Percentiles rank a stretch among this genome's conserved stretches.
phyloP scores from a whole-genome alignment of 2,329 filamentous ascomycete species.

The Davidsoniella virescens region DNA sequence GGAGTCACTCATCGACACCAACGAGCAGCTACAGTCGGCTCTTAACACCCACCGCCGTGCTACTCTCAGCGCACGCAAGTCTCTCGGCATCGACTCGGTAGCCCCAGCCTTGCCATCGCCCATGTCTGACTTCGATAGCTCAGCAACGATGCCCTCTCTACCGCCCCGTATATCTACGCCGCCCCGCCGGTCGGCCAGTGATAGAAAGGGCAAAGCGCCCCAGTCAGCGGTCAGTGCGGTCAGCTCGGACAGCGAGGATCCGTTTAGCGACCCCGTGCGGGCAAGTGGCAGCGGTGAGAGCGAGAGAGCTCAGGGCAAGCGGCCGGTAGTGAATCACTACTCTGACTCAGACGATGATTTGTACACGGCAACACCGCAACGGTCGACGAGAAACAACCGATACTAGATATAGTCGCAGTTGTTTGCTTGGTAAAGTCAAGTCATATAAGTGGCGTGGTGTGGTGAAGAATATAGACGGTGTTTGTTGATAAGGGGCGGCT shows the following conservation, averaged over 20 bases:
- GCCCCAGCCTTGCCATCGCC: constrained; percentile 17
- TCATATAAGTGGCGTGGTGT: too few relatives aligned
- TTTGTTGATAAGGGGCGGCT: too few relatives aligned
- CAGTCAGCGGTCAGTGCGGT: constrained; percentile 17
- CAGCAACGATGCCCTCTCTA: neutral
- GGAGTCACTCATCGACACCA: constrained; percentile 83
- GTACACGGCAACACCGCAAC: constrained; percentile 24
- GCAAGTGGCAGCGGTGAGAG: constrained; percentile 15
- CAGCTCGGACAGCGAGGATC: constrained; percentile 19
- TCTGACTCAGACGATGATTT: constrained; percentile 23
- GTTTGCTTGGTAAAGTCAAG: too few relatives aligned
- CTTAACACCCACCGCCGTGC: constrained; percentile 74
- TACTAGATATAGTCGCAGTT: neutral
- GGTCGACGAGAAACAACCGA: neutral
- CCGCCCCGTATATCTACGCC: constrained; percentile 19
- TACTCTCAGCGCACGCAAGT: constrained; percentile 46
- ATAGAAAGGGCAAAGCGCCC: constrained; percentile 11
- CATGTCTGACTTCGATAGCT: constrained; percentile 14
- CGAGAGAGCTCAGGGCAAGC: constrained; percentile 4
- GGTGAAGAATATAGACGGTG: too few relatives aligned
- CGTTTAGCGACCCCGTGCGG: constrained; percentile 20
- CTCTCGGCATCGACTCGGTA: constrained; percentile 26
- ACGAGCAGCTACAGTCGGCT: constrained; percentile 73
- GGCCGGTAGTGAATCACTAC: too few relatives aligned
- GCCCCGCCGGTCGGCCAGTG: constrained; percentile 14